Evolutionary conservation across 805 yeast species (phyloP), one percentile per base, ranked within the genome.

Genomic region (Jamesozyma lodderae): DNA sequence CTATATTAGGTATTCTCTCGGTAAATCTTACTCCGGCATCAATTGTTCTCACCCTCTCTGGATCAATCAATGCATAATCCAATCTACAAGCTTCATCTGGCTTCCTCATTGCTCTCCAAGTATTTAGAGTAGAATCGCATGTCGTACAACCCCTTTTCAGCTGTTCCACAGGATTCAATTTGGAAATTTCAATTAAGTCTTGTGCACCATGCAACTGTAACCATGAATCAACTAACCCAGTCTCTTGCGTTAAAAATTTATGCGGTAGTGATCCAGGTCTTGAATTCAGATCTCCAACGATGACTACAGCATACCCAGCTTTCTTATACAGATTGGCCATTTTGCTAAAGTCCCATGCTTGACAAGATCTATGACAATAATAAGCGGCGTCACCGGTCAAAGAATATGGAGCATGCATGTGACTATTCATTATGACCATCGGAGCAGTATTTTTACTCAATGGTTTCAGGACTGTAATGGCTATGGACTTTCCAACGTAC

Each of bases 361-460:
- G 98, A 41, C 92, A 75, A 0, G 96, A 79, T 35, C 98, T 67
- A 55, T 92, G 97, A 48, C 95, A 83, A 3, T 78, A 67, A 55
- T 92, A 92, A 2, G 88, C 81, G 2, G 94, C 94, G 59, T 87
- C 95, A 2, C 97, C 97, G 0, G 66, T 61, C 14, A 63, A 52
- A 1, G 92, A 71, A 54, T 92, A 92, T 0, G 98, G 98, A 1
- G 98, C 98, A 60, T 92, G 98, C 92, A 92, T 81, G 58, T 92
- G 98, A 14, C 95, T 79, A 54, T 88, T 90, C 53, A 92, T 63
- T 4, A 92, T 62, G 2, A 94, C 96, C 29, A 92, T 63, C 4
- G 80, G 81, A 5, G 68, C 55, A 2, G 70, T 64, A 14, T 63
- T 65, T 0, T 68, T 61, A 14, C 54, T 50, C 3, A 73, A 62